These are phyloP conservation scores for Solanum bulbocastanum DNA, from an alignment of 257 asterid genomes.

Conservation along the genomic window DNA sequence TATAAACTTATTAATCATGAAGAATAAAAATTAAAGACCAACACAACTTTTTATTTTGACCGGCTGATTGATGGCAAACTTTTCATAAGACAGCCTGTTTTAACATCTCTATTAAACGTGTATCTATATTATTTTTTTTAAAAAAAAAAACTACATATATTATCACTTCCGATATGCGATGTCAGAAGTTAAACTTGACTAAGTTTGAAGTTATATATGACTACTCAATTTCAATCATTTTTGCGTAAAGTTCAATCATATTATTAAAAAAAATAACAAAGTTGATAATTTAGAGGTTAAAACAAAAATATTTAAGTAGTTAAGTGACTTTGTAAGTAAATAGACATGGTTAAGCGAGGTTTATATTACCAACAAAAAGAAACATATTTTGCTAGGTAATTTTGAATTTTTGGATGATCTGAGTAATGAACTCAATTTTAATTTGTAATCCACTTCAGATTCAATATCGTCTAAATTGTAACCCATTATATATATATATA, in stretches of 20 bases:
- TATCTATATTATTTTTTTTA: neutral
- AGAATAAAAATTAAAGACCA: neutral
- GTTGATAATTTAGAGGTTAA: neutral
- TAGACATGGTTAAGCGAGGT: no score
- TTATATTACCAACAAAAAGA: no score
- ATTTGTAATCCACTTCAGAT: no score
- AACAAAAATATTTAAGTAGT: no score
- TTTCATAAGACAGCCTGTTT: neutral
- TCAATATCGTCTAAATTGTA: no score
- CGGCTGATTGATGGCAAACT: neutral
- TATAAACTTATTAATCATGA: neutral
- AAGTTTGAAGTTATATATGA: neutral
- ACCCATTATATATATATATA: no score
- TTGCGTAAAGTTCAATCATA: neutral
- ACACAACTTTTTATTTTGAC: neutral
- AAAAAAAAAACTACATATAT: neutral
- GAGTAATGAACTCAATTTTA: no score
- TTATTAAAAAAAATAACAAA: neutral
- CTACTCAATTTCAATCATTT: neutral
- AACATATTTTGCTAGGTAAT: neutral
- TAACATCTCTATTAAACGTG: neutral
- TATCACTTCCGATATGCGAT: rapidly evolving
- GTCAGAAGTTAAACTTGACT: neutral
- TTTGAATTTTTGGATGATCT: no score
- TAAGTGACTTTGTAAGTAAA: neutral